phyloP scores from a whole-genome alignment of 495 filamentous ascomycete species.

The Xylaria longipes region DNA sequence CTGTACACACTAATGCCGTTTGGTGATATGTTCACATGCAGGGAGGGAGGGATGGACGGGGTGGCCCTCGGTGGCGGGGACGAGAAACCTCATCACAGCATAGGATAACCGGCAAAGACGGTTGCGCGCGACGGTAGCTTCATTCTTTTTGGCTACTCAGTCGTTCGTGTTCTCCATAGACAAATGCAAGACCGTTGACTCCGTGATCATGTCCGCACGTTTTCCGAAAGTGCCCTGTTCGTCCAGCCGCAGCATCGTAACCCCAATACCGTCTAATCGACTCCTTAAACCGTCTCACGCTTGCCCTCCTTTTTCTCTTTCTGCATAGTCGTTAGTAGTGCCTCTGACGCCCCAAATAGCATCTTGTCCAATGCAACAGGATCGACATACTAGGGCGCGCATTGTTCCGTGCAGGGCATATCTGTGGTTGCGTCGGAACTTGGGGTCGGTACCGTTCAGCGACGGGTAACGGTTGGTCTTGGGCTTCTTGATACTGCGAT shows the following conservation, averaged over 20 bases:
- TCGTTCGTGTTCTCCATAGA: conserved; percentile 40
- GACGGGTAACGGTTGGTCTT: conserved; percentile 99
- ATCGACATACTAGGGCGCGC: conserved; percentile 87
- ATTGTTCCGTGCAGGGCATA: conserved; percentile 98
- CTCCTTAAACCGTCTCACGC: conserved; percentile 82
- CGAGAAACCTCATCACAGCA: conserved; percentile 28
- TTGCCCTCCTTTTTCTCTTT: conserved; percentile 98
- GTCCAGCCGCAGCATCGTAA: conserved; percentile 44
- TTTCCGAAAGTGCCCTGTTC: conserved; percentile 38
- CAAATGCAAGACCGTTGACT: conserved; percentile 46
- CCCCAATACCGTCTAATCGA: conserved; percentile 32
- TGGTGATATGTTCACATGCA: conserved; percentile 23
- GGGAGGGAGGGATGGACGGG: not conserved
- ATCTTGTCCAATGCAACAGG: not conserved
- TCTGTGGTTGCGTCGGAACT: conserved; percentile 99
- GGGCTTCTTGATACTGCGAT: conserved; percentile 95
- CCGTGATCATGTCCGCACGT: conserved; percentile 41
- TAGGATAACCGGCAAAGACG: conserved; percentile 19
- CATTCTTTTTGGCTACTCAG: conserved; percentile 37
- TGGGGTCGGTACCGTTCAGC: conserved; percentile 97
- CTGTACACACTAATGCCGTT: conserved; percentile 99
- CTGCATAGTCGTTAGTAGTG: conserved; percentile 64
- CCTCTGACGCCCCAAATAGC: not conserved
- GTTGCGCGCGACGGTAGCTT: conserved; percentile 24
- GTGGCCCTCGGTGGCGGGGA: not conserved